A percentile compares a stretch with the other conserved stretches of the same genome.
phyloP scores from a whole-genome alignment of 768 basidiomycete species.

The Tephrocybe rancida region DNA sequence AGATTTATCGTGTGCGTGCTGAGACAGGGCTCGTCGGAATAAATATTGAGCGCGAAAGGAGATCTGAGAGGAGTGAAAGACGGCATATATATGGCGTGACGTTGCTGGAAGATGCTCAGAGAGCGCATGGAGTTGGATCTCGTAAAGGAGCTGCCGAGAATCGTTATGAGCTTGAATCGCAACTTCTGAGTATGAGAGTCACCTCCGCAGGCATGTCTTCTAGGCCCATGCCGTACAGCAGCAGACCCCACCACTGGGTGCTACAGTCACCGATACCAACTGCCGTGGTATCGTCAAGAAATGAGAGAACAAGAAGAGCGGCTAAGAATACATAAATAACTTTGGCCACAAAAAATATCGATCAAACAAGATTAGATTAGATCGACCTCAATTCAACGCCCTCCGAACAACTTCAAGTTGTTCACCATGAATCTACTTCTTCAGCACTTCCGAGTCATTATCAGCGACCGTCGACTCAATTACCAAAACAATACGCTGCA shows the following conservation, averaged over 20 bases:
- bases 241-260: not conserved
- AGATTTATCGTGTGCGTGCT: slow-evolving; percentile 15
- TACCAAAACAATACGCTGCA: no score
- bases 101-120: slow-evolving; percentile 65
- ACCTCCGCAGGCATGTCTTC: slow-evolving; percentile 47
- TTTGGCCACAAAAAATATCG: not conserved
- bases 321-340: not conserved
- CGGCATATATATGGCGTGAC: slow-evolving; percentile 51
- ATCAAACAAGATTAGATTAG: not conserved
- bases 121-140: slow-evolving; percentile 72
- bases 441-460: no score
- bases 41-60: slow-evolving; percentile 74
- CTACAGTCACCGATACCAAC: not conserved
- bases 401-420: no score
- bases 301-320: not conserved
- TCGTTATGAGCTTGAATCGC: slow-evolving; percentile 4
- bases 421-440: no score
- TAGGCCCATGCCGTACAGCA: slow-evolving; percentile 15
- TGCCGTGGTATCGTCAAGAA: not conserved
- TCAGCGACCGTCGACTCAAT: no score
- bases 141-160: slow-evolving; percentile 65
- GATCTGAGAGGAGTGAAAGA: slow-evolving; percentile 58
- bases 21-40: slow-evolving; percentile 28
- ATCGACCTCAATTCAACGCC: no score
- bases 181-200: not conserved